Evolutionary conservation across 1,284 basidiomycete species (phyloP).

Genomic region (Lentinula novae-zelandiae): DNA sequence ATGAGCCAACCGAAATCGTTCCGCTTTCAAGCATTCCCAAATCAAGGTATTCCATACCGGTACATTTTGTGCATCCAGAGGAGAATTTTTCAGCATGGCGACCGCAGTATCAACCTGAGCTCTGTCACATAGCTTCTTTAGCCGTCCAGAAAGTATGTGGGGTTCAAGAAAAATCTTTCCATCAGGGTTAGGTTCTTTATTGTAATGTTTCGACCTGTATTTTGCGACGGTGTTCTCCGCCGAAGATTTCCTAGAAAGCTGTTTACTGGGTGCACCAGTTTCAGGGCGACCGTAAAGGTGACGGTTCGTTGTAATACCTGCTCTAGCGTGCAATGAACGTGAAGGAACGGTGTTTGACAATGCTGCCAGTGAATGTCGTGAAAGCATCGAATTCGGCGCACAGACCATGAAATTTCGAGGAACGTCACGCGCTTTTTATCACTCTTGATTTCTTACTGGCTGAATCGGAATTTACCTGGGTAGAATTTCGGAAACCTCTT

Average conservation of each 20-base stretch:
- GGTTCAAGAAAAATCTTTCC: slow-evolving; percentile 43
- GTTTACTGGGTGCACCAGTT: neutral
- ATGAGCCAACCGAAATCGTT: slow-evolving; percentile 55
- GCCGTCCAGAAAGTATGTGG: slow-evolving; percentile 50
- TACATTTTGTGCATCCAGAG: slow-evolving; percentile 65
- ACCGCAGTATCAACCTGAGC: slow-evolving; percentile 59
- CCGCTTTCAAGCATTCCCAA: slow-evolving; percentile 49
- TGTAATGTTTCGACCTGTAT: slow-evolving; percentile 13
- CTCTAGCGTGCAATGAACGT: neutral
- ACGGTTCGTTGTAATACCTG: neutral
- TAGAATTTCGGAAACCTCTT: slow-evolving; percentile 6
- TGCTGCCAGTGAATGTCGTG: neutral
- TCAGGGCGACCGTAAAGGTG: neutral
- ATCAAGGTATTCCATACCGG: slow-evolving; percentile 75
- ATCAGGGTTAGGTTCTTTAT: slow-evolving; percentile 10
- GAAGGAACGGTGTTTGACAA: neutral
- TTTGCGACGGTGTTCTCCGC: slow-evolving; percentile 6
- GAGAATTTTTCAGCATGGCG: slow-evolving; percentile 55
- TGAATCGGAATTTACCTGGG: slow-evolving; percentile 5
- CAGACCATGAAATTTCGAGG: neutral
- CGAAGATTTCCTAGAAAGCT: slow-evolving; percentile 9
- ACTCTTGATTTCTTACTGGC: neutral
- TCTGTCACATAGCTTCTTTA: slow-evolving; percentile 50
- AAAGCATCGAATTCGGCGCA: neutral
- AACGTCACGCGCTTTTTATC: neutral